Conservation (phyloP, 2,329 filamentous ascomycete species). For the Epichloe brachyelytri region DNA sequence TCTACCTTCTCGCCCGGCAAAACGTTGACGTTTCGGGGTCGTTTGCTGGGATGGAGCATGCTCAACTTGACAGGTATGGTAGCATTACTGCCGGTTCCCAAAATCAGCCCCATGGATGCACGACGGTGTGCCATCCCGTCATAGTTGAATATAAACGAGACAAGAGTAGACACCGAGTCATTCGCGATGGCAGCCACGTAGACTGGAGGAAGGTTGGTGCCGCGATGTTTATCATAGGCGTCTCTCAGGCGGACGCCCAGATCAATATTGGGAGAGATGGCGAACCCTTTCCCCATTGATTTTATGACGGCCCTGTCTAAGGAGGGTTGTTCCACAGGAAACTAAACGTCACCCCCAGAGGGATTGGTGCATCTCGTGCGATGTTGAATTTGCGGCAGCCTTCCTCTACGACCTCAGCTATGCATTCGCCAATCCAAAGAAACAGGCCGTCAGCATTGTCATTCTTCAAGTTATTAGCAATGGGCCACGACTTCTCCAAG, state of each 20-base stretch:
- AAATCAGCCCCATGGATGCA: constrained; percentile 67
- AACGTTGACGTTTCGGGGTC: constrained; percentile 34
- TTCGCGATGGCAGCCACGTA: constrained; percentile 67
- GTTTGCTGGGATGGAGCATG: constrained; percentile 51
- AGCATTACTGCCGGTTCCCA: constrained; percentile 71
- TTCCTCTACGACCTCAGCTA: constrained; percentile 57
- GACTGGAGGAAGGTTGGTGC: constrained; percentile 46
- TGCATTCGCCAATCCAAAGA: constrained; percentile 67
- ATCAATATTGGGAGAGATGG: constrained; percentile 46
- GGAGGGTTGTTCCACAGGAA: constrained; percentile 56
- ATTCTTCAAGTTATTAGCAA: constrained; percentile 58
- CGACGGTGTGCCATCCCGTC: constrained; percentile 47
- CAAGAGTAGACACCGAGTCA: constrained; percentile 66
- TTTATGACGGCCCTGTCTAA: constrained; percentile 50
- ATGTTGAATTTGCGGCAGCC: constrained; percentile 34
- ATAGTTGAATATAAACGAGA: constrained; percentile 63
- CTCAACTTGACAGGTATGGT: constrained; percentile 58
- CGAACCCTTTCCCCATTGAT: constrained; percentile 60
- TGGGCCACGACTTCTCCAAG: constrained; percentile 61
- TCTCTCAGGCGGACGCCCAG: constrained; percentile 44
- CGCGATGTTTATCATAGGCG: constrained; percentile 43
- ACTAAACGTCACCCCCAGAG: constrained; percentile 56
- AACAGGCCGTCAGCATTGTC: constrained; percentile 66
- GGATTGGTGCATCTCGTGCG: constrained; percentile 32
- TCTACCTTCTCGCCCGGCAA: constrained; percentile 31